Base-by-base conservation (phyloP, 2,329 filamentous ascomycete species). In the Huntiella bhutanensis region DNA sequence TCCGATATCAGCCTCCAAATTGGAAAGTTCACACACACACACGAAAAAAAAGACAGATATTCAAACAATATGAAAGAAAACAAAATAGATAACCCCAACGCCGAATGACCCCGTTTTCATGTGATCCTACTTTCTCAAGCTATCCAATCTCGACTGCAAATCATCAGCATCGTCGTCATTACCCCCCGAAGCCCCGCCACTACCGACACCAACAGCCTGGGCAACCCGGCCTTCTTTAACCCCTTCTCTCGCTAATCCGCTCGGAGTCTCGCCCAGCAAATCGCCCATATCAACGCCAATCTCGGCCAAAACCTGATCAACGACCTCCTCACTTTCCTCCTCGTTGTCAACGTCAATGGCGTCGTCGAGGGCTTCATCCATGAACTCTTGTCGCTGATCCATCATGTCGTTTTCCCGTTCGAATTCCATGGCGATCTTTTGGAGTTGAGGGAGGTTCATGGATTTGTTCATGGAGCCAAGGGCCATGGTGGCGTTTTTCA, bases 301-400 rank as follows among this genome's bases (percentile, higher is more conserved):
- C 64, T 96, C 91, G 58, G 96, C 91, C 56, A 98, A 63, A 4
- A 98, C 84, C 63, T 95, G 86, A 56, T 94, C 92, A 33, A 98
- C 86, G 10, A 96, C 83, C 60, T 98, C 91, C 55, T 98, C 91
- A 33, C 87, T 84, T 61, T 96, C 91, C 55, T 94, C 91, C 58
- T 98, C 91, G 51, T 93, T 77, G 12, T 75, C 76, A 34, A 93
- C 69, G 17, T 92, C 91, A 56, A 91, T 95, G 43, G 88, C 87
- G 60, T 98, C 91, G 59, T 98, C 91, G 50, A 98, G 91, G 15
- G 86, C 88, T 62, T 96, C 91, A 59, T 96, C 88, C 91, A 98
- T 96, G 83, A 98, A 95, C 63, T 96, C 91, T 61, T 96, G 87
- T 53, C 91, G 75, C 64, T 96, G 86, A 55, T 98, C 91, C 91